A percentile compares a stretch with the other conserved stretches of the same genome.
phyloP scores from a whole-genome alignment of 2,329 filamentous ascomycete genomes.

The Xylaria sp. region DNA sequence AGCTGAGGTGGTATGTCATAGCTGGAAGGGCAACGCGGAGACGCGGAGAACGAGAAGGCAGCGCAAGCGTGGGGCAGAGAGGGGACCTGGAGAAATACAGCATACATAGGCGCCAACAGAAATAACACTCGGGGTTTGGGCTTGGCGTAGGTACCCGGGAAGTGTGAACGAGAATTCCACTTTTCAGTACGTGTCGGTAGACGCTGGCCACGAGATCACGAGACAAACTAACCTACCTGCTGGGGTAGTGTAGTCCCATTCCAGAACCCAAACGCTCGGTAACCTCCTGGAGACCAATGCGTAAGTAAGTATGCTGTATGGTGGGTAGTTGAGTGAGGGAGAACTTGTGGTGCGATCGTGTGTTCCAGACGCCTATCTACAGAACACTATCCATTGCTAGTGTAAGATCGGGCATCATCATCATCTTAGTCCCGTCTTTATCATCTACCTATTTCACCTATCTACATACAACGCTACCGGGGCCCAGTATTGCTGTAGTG shows the following conservation, averaged over 20 bases:
- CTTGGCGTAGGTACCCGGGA: too few relatives aligned
- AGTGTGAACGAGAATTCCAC: constrained; percentile 19
- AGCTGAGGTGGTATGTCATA: constrained; percentile 31
- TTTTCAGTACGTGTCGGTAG: neutral
- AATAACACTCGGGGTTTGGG: too few relatives aligned
- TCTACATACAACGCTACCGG: neutral
- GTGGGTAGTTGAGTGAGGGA: neutral
- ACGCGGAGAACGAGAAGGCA: constrained; percentile 17
- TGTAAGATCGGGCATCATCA: constrained; percentile 14
- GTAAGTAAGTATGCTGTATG: too few relatives aligned
- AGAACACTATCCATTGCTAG: neutral
- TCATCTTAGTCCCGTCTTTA: constrained; percentile 3
- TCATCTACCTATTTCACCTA: neutral
- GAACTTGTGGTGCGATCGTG: neutral
- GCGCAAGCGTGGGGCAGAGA: constrained; percentile 9
- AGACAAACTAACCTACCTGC: constrained; percentile 10
- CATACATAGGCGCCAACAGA: neutral
- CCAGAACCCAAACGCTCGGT: constrained; percentile 32
- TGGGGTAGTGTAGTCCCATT: constrained; percentile 19
- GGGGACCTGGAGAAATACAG: constrained; percentile 12
- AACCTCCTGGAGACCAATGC: constrained; percentile 12
- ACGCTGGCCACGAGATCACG: constrained; percentile 29
- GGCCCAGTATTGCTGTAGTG: neutral
- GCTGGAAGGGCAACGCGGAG: constrained; percentile 6
- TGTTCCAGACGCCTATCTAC: neutral